Percentiles rank a stretch among this genome's conserved stretches.
Evolutionary conservation across 2,329 filamentous ascomycete species (phyloP).

Genomic region (Penicillium sp.): DNA sequence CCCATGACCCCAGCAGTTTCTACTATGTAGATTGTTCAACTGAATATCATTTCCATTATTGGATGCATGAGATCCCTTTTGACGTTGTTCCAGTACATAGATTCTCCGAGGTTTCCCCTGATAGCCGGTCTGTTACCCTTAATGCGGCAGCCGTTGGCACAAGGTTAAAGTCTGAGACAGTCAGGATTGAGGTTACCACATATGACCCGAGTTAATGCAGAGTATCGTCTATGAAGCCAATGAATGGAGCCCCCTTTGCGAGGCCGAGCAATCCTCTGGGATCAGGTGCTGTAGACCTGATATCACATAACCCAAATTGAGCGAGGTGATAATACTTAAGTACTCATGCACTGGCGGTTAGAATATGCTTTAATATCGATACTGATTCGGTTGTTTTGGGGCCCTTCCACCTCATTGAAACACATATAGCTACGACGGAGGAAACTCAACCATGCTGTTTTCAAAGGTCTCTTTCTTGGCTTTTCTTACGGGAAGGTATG

Average conservation of each 20-base stretch:
- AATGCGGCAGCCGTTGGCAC: neutral
- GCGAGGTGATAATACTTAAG: too few species aligned
- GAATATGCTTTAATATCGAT: too few species aligned
- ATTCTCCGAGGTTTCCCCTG: slow-evolving; percentile 7
- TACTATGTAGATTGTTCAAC: neutral
- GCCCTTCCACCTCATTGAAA: too few species aligned
- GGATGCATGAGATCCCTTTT: neutral
- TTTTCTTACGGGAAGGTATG: neutral
- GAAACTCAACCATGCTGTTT: neutral
- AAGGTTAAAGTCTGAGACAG: slow-evolving; percentile 2
- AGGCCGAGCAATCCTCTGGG: neutral
- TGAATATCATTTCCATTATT: neutral
- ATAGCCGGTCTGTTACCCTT: neutral
- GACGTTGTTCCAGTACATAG: neutral
- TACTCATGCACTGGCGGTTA: too few species aligned
- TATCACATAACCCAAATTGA: neutral
- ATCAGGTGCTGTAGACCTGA: neutral
- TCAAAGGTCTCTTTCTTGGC: neutral
- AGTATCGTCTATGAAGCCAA: neutral
- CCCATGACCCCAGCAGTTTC: neutral
- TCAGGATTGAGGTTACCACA: neutral
- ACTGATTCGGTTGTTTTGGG: too few species aligned
- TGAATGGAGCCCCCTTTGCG: too few species aligned
- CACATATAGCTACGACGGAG: neutral
- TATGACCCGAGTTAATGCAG: neutral